These are phyloP conservation scores for Claviceps spartinae DNA, from an alignment of 2,329 filamentous ascomycete genomes.

Conservation along the genomic window DNA sequence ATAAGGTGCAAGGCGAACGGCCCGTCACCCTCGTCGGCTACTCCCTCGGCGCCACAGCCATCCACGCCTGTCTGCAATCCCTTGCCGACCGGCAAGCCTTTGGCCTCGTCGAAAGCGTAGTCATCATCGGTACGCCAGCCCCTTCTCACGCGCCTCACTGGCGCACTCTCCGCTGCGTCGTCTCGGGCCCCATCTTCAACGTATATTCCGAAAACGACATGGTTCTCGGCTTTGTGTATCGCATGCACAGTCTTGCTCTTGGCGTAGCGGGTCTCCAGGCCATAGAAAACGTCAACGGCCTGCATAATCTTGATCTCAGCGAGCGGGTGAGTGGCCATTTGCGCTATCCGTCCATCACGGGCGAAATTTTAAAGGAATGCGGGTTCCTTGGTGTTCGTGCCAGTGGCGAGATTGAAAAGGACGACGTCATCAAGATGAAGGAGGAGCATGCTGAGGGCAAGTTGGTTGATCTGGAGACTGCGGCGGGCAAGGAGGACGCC, in stretches of 20 bases:
- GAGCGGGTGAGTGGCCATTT: constrained; percentile 39
- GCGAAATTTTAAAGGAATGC: constrained; percentile 37
- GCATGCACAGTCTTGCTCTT: constrained; percentile 67
- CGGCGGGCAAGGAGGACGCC: neutral
- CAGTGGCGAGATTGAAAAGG: constrained; percentile 34
- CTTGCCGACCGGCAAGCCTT: constrained; percentile 70
- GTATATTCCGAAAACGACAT: constrained; percentile 81
- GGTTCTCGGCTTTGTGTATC: constrained; percentile 76
- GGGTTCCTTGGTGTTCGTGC: constrained; percentile 34
- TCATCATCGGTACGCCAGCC: constrained; percentile 69
- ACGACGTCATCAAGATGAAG: constrained; percentile 35
- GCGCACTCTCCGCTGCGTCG: constrained; percentile 63
- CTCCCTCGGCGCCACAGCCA: constrained; percentile 66
- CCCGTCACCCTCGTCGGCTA: constrained; percentile 73
- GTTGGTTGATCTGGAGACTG: constrained; percentile 18
- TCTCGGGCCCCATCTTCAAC: constrained; percentile 72
- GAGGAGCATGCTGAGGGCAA: constrained; percentile 19
- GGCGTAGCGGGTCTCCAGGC: constrained; percentile 75
- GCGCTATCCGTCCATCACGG: constrained; percentile 36
- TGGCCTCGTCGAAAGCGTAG: constrained; percentile 69
- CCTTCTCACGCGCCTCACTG: constrained; percentile 61
- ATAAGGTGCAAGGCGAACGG: constrained; percentile 68
- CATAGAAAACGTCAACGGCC: constrained; percentile 51
- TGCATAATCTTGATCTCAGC: constrained; percentile 43
- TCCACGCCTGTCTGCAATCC: constrained; percentile 66